phyloP scores from a whole-genome alignment of 805 yeast species.

The Suhomyces kilbournensis region DNA sequence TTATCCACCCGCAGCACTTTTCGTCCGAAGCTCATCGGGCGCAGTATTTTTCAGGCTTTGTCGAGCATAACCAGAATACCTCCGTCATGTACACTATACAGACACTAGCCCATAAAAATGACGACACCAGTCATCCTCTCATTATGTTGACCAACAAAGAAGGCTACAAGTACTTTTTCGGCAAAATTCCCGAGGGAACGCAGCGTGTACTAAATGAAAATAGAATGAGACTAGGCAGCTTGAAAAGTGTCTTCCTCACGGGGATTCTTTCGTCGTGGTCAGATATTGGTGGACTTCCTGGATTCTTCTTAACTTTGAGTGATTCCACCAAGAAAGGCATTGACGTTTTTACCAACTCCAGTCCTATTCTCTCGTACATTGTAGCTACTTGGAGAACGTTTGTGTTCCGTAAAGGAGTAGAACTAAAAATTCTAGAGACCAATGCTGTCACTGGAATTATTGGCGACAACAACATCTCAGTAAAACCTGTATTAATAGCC shows the following conservation, averaged over 20 bases:
- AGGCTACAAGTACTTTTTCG: constrained; percentile 65
- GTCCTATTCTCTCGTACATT: constrained; percentile 41
- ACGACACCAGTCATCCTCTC: constrained; percentile 57
- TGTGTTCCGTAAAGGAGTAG: constrained; percentile 74
- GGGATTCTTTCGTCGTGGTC: constrained; percentile 72
- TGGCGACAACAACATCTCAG: constrained; percentile 36
- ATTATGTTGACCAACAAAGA: constrained; percentile 47
- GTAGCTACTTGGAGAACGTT: constrained; percentile 84
- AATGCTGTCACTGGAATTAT: constrained; percentile 24
- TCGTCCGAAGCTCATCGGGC: constrained; percentile 8
- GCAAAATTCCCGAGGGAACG: constrained; percentile 80
- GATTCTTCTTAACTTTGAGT: constrained; percentile 74
- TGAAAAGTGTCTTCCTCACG: constrained; percentile 68
- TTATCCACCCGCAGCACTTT: constrained; percentile 8
- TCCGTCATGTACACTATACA: constrained; percentile 11
- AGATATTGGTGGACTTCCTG: constrained; percentile 90
- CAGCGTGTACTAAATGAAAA: constrained; percentile 71
- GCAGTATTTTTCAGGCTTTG: constrained; percentile 6
- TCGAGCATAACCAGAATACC: constrained; percentile 13
- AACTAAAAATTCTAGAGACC: constrained; percentile 38
- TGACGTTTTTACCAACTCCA: constrained; percentile 47
- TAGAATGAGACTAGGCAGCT: constrained; percentile 52
- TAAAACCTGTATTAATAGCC: constrained; percentile 35
- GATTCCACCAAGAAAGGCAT: constrained; percentile 68
- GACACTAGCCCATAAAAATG: constrained; percentile 39